These are phyloP conservation scores for Drechslerella coelobrocha DNA, from an alignment of 2,329 filamentous ascomycete genomes.

Conservation along the genomic window DNA sequence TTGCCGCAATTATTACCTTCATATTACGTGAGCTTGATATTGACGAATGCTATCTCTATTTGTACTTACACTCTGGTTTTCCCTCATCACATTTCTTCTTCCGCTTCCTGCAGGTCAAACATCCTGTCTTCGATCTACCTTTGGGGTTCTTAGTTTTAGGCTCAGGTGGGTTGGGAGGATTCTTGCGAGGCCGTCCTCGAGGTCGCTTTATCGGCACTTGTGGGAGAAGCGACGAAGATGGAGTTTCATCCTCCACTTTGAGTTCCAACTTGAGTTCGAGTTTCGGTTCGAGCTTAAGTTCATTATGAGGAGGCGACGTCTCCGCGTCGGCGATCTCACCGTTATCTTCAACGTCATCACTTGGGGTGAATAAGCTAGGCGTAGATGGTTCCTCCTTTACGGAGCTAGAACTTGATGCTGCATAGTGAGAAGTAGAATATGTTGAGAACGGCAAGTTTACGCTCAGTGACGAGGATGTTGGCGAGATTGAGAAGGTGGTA, in stretches of 20 bases:
- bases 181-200: conserved; percentile 82
- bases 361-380: conserved; percentile 32
- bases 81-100: conserved; percentile 78
- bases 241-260: conserved; percentile 32
- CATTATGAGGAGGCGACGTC: conserved; percentile 41
- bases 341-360: conserved; percentile 40
- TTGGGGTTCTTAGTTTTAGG: conserved; percentile 75
- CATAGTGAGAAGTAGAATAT: conserved; percentile 31
- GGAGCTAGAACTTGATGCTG: conserved; percentile 35
- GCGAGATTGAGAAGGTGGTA: conserved; percentile 45
- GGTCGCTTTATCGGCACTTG: conserved; percentile 65
- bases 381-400: conserved; percentile 49
- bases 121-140: conserved; percentile 74
- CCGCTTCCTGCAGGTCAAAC: conserved; percentile 70
- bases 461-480: conserved; percentile 40
- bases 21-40: conserved; percentile 26
- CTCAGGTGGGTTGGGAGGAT: conserved; percentile 69
- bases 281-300: conserved; percentile 22
- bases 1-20: conserved; percentile 86
- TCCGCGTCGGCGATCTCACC: conserved; percentile 43
- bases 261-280: conserved; percentile 28
- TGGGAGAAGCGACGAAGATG: conserved; percentile 18
- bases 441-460: conserved; percentile 34
- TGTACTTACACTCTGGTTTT: conserved; percentile 69
- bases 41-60: conserved; percentile 58